Evolutionary conservation across 345 rosid species (phyloP).

Genomic region (Leavenworthia alabamica): DNA sequence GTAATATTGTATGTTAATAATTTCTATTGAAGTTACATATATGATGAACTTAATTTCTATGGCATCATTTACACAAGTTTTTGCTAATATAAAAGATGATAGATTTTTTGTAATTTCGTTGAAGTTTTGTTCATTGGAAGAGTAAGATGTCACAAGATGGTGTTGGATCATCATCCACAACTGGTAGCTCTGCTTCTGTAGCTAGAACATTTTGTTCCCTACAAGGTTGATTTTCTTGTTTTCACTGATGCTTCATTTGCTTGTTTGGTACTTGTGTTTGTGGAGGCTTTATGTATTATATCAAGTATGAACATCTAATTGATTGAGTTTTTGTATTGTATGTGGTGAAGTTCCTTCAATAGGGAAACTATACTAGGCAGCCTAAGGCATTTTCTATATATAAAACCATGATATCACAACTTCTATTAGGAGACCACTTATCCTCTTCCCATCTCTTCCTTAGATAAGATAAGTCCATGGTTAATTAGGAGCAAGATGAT

Average conservation of each 20-base stretch:
- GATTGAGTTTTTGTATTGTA: background rate
- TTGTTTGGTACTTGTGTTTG: background rate
- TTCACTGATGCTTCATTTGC: background rate
- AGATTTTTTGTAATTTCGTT: background rate
- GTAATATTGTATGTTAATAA: background rate
- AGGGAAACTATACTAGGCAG: background rate
- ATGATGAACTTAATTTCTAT: background rate
- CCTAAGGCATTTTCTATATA: background rate
- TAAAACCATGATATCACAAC: background rate
- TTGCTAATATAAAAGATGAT: background rate
- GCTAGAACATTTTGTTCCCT: conserved; percentile 62
- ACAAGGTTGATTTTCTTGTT: conserved; percentile 36
- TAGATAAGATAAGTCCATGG: background rate
- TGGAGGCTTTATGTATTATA: background rate
- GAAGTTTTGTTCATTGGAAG: conserved; percentile 45
- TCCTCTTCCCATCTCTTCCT: background rate
- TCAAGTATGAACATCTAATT: background rate
- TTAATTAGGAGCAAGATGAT: background rate
- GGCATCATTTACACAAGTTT: background rate
- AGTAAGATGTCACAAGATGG: conserved; percentile 34
- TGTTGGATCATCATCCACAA: conserved; percentile 37
- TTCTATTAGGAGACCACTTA: background rate
- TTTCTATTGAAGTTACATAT: background rate
- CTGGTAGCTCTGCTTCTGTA: conserved; percentile 50
- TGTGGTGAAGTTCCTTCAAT: background rate